These are phyloP conservation scores for Aspergillus sp. DNA, from an alignment of 2,329 filamentous ascomycete species.

Conservation along the genomic window DNA sequence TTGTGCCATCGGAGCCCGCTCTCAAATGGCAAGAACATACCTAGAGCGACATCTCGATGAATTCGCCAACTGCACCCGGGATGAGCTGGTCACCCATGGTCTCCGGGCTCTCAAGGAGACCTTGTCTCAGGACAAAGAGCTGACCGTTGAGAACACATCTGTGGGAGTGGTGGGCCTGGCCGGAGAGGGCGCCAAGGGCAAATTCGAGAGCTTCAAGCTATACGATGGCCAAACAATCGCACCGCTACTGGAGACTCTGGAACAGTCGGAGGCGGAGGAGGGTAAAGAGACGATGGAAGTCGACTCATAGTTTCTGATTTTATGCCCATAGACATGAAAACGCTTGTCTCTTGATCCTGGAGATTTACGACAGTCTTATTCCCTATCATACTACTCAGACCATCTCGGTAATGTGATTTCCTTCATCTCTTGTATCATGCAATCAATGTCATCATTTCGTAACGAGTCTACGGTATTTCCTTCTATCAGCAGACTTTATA, in stretches of 20 bases:
- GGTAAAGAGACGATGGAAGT: constrained; percentile 50
- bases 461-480: neutral
- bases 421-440: constrained; percentile 4
- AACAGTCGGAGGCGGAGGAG: constrained; percentile 40
- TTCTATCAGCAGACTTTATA: neutral
- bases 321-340: constrained; percentile 26
- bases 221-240: constrained; percentile 85
- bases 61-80: constrained; percentile 70
- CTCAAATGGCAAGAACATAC: constrained; percentile 97
- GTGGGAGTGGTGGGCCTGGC: constrained; percentile 74
- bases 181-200: constrained; percentile 47
- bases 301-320: constrained; percentile 39
- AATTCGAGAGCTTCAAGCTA: constrained; percentile 76
- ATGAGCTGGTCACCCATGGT: constrained; percentile 87
- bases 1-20: constrained; percentile 90
- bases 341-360: no score
- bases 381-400: no score
- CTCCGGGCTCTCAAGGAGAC: constrained; percentile 91
- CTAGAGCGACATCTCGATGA: constrained; percentile 85
- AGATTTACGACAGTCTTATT: no score
- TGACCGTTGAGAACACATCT: constrained; percentile 95
- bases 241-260: constrained; percentile 73
- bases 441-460: neutral
- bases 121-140: constrained; percentile 91
- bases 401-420: neutral